Conservation (phyloP, 2,329 filamentous ascomycete species). For the Apiospora aurea region DNA sequence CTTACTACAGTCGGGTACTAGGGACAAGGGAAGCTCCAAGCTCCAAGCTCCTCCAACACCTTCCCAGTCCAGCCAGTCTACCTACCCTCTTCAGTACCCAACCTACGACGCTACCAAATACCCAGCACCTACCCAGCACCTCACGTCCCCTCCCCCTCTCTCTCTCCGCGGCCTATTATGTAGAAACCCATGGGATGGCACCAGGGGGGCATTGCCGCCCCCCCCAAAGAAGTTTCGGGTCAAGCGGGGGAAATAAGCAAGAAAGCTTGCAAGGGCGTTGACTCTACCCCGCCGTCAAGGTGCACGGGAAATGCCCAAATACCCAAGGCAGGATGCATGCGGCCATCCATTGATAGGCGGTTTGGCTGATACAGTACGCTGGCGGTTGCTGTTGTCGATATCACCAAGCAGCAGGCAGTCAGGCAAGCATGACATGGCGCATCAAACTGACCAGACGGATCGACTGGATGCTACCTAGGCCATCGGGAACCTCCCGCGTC, state of each 20-base stretch:
- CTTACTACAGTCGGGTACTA: no score
- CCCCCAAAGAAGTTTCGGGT: conserved; percentile 18
- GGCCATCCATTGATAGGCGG: background rate
- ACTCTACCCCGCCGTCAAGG: conserved; percentile 14
- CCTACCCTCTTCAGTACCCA: no score
- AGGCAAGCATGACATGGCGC: background rate
- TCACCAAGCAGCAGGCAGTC: background rate
- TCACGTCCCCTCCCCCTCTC: background rate
- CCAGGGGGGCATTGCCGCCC: background rate
- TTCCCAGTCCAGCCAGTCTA: background rate
- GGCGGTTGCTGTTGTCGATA: background rate
- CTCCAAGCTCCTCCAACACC: background rate
- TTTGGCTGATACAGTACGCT: no score
- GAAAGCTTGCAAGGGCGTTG: background rate
- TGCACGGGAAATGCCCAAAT: background rate
- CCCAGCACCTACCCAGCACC: background rate
- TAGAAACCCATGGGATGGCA: background rate
- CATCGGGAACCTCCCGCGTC: conserved; percentile 13
- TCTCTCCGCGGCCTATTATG: background rate
- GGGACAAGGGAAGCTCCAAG: background rate
- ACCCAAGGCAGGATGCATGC: conserved; percentile 5
- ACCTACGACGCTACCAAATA: no score
- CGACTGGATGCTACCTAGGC: background rate
- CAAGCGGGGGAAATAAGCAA: conserved; percentile 21
- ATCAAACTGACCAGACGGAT: background rate